A percentile compares a stretch with the other conserved stretches of the same genome.
phyloP scores from a whole-genome alignment of 257 asterid species.

The Knoxia roxburghii region DNA sequence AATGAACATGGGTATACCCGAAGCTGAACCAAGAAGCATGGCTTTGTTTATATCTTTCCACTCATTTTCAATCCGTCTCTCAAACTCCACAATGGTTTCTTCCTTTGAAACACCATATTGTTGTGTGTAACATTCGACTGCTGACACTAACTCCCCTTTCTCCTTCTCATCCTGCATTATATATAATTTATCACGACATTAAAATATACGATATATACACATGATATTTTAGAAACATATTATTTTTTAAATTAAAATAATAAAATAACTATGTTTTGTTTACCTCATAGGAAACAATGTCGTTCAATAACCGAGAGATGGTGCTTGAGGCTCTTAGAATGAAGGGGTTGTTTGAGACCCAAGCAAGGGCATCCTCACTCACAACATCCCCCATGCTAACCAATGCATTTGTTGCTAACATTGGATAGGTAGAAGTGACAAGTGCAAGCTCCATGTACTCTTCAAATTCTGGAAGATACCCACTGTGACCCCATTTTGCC shows the following conservation, averaged over 20 bases:
- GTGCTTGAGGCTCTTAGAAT: background rate
- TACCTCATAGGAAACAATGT: constrained; percentile 27
- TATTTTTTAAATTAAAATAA: too few relatives aligned
- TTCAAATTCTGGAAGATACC: constrained; percentile 21
- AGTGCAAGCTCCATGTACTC: constrained; percentile 33
- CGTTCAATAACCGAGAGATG: constrained; percentile 19
- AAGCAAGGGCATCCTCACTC: too few relatives aligned
- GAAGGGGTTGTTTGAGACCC: constrained; percentile 10
- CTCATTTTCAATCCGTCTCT: constrained; percentile 11
- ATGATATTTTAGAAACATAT: too few relatives aligned
- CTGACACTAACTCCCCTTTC: constrained; percentile 10
- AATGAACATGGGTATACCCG: constrained; percentile 7
- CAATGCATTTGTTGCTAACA: constrained; percentile 22
- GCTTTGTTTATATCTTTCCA: constrained; percentile 28
- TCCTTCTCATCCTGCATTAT: constrained; percentile 19
- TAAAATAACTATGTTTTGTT: too few relatives aligned
- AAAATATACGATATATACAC: too few relatives aligned
- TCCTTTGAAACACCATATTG: constrained; percentile 15
- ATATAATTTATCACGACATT: too few relatives aligned
- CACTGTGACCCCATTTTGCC: constrained; percentile 28
- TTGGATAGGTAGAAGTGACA: constrained; percentile 12
- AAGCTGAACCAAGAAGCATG: constrained; percentile 5
- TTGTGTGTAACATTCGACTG: constrained; percentile 30
- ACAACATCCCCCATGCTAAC: constrained; percentile 15
- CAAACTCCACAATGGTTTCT: constrained; percentile 13